Base-by-base conservation (phyloP, 2,329 filamentous ascomycete genomes). In the Teratosphaeriaceae sp. region DNA sequence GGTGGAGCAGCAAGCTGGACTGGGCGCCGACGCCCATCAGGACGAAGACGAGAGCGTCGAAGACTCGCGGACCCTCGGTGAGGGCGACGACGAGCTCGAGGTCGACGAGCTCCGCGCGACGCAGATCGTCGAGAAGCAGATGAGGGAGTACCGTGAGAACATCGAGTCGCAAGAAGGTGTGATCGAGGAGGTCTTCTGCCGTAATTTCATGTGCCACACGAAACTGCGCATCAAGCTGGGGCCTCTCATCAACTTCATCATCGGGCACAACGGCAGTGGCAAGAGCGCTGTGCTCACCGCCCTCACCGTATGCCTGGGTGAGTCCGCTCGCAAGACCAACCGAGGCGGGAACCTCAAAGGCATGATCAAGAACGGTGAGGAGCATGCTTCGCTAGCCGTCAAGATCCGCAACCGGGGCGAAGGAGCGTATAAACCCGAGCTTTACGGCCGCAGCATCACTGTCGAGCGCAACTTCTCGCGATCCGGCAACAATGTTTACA, bases 281-380 rank as follows among this genome's bases (percentile, higher is more conserved):
- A 98, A 98, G 70, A 98, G 92, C 63, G 92, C 92, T 2, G 84
- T 97, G 12, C 70, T 98, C 21, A 97, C 92, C 0, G 92, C 88
- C 3, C 79, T 98, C 51, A 95, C 88, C 0, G 74, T 98, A 24
- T 97, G 92, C 58, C 73, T 98, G n/a, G 92, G 92, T 47, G 90
- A 86, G 16, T 97, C 96, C 64, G 89, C 92, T 2, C 87, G 87
- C 42, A 80, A 86, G 13, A 97, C 92, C 3, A 97, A 97, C 58
- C 84, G 92, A 50, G 92, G 88, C 29, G 85, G 86, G 40, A 94
- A 84, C 55, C 69, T 98, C 20, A 94, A 94, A 64, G 85, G 78
- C 46, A 84, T 97, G 59, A 87, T 98, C 65, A 97, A 94, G 59
- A 83, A 92, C 61, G 90, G 89, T 26, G 74, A 80, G 50, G 86